Percentiles rank a stretch among this genome's conserved stretches.
These are phyloP conservation scores for Letharia columbiana DNA, from an alignment of 495 filamentous ascomycete species.

Conservation along the genomic window DNA sequence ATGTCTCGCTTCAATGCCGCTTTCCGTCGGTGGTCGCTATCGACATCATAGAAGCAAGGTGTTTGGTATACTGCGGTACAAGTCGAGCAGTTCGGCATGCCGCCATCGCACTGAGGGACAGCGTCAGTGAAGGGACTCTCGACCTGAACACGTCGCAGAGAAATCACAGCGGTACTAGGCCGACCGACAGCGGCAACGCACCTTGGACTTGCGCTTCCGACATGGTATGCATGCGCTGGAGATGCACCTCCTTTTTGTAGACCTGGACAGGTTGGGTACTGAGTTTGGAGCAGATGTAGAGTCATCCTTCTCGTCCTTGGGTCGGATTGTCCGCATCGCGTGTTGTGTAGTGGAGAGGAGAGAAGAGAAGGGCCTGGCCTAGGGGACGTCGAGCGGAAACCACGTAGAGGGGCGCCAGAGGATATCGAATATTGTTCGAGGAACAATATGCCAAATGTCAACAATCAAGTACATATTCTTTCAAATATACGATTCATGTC, in stretches of 20 bases:
- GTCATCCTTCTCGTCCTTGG: conserved; percentile 18
- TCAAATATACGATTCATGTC: background rate
- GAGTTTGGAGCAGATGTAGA: background rate
- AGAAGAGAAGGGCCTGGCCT: background rate
- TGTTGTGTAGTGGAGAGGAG: background rate
- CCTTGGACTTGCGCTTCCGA: conserved; percentile 48
- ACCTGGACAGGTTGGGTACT: conserved; percentile 7
- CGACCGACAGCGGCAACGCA: conserved; percentile 16
- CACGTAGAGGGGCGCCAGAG: background rate
- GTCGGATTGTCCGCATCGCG: conserved; percentile 20
- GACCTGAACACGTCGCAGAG: background rate
- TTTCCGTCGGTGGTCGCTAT: conserved; percentile 40
- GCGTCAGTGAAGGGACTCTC: background rate
- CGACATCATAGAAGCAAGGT: conserved; percentile 40
- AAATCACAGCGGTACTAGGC: background rate
- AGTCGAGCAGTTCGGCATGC: conserved; percentile 40
- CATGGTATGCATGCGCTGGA: conserved; percentile 48
- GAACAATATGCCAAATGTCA: background rate
- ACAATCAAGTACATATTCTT: background rate
- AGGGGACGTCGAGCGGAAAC: background rate
- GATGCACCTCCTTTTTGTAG: conserved; percentile 37
- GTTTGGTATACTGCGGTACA: conserved; percentile 43
- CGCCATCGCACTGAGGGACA: conserved; percentile 40
- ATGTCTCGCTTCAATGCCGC: conserved; percentile 34
- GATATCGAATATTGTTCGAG: background rate